Conservation (phyloP, 2,329 filamentous ascomycete species). For the Aureobasidium vineae region DNA sequence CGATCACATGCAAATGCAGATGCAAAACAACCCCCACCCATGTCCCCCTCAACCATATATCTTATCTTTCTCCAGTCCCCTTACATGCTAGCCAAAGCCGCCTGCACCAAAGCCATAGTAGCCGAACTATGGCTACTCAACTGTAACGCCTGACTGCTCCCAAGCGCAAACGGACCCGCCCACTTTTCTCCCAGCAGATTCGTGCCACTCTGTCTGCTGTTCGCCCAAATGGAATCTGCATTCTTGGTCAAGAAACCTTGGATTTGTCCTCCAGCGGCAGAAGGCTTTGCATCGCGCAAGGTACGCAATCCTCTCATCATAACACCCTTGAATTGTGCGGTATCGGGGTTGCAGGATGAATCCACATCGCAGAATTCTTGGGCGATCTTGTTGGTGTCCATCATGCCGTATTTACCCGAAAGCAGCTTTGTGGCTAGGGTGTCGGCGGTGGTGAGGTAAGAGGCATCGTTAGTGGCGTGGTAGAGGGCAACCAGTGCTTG, state of each 20-base stretch:
- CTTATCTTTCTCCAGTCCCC: too few relatives aligned
- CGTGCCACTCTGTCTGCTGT: conserved; percentile 49
- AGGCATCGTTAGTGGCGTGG: conserved; percentile 37
- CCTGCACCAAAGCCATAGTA: conserved; percentile 34
- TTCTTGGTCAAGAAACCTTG: conserved; percentile 57
- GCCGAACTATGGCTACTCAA: conserved; percentile 32
- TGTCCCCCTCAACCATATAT: too few relatives aligned
- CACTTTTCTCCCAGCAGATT: conserved; percentile 61
- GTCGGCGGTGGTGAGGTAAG: conserved; percentile 40
- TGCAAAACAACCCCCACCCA: too few relatives aligned
- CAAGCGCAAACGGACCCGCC: conserved; percentile 56
- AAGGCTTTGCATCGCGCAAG: conserved; percentile 54
- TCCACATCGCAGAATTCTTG: conserved; percentile 40
- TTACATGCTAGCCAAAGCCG: conserved; percentile 33
- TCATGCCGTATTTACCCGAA: conserved; percentile 14
- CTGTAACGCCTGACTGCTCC: conserved; percentile 35
- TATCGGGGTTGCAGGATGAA: conserved; percentile 21
- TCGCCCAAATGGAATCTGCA: conserved; percentile 64
- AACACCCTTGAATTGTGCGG: conserved; percentile 68
- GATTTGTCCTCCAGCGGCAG: conserved; percentile 47
- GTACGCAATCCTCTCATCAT: conserved; percentile 64
- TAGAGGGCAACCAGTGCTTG: conserved; percentile 57
- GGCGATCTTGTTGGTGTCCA: conserved; percentile 39
- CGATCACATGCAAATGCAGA: too few relatives aligned
- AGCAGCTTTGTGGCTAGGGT: conserved; percentile 38